Evolutionary conservation across 441 rosid genomes (phyloP).

Genomic region (Arabidopsis hybrid): DNA sequence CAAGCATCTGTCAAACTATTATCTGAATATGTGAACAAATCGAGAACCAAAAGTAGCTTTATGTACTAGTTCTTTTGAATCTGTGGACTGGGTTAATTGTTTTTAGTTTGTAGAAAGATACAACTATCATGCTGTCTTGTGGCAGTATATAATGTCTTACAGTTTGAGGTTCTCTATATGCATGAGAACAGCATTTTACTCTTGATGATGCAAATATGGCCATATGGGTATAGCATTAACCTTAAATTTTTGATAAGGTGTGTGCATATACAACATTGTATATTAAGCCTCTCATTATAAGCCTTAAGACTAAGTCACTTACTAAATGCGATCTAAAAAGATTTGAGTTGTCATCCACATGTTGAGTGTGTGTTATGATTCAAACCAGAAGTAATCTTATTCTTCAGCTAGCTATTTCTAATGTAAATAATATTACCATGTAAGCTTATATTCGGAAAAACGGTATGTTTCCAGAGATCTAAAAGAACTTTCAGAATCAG

Average conservation of each 20-base stretch:
- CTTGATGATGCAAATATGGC: too few species aligned
- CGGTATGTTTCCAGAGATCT: too few species aligned
- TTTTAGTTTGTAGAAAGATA: slow-evolving; percentile 5
- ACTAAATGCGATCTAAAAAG: too few species aligned
- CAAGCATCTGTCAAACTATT: slow-evolving; percentile 11
- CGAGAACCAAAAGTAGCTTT: slow-evolving; percentile 19
- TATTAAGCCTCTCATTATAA: background rate
- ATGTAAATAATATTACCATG: background rate
- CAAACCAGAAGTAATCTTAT: background rate
- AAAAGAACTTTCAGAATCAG: too few species aligned
- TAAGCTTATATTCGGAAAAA: too few species aligned
- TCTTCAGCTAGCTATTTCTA: background rate
- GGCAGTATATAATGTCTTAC: slow-evolving; percentile 13
- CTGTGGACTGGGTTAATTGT: background rate
- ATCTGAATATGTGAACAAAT: background rate
- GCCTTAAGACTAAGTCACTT: too few species aligned
- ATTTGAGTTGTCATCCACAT: too few species aligned
- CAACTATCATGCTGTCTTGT: slow-evolving; percentile 1
- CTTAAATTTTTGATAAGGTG: too few species aligned
- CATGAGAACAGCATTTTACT: background rate
- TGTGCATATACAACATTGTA: too few species aligned
- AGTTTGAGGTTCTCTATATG: background rate
- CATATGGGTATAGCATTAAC: too few species aligned
- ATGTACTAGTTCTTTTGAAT: slow-evolving; percentile 18
- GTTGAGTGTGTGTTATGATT: background rate